phyloP scores from a whole-genome alignment of 352 stramenopile genomes.

The Vaucheria bursata region DNA sequence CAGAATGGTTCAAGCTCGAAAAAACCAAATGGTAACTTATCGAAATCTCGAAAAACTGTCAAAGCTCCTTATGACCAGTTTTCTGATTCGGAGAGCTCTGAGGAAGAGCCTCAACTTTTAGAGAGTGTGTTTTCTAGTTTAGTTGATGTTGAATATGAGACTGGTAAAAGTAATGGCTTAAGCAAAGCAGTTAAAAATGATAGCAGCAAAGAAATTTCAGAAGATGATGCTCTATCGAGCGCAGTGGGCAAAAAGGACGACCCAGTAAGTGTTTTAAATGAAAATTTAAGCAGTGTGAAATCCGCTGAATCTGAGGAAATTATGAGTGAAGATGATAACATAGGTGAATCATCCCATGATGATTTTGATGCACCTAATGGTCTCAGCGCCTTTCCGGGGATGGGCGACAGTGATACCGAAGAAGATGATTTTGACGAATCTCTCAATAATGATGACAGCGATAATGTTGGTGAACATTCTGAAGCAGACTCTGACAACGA shows the following conservation, averaged over 20 bases:
- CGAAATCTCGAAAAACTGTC: no score
- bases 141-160: no score
- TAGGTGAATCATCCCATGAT: background rate
- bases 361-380: background rate
- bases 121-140: no score
- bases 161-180: no score
- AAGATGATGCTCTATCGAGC: background rate
- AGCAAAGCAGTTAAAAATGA: background rate
- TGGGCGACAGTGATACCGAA: conserved; percentile 46
- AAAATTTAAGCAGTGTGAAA: background rate
- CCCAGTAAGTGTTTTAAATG: no score
- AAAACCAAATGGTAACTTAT: no score
- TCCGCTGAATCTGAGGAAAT: background rate
- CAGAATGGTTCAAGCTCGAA: no score
- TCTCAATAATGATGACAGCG: conserved; percentile 64
- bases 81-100: no score
- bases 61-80: no score
- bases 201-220: background rate
- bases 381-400: conserved; percentile 33
- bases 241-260: background rate
- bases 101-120: no score
- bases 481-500: conserved; percentile 47
- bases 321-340: background rate
- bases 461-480: conserved; percentile 54
- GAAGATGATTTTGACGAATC: conserved; percentile 51